These are phyloP conservation scores for Yamadazyma membranifaciens DNA, from an alignment of 1,139 yeast species.

Conservation along the genomic window DNA sequence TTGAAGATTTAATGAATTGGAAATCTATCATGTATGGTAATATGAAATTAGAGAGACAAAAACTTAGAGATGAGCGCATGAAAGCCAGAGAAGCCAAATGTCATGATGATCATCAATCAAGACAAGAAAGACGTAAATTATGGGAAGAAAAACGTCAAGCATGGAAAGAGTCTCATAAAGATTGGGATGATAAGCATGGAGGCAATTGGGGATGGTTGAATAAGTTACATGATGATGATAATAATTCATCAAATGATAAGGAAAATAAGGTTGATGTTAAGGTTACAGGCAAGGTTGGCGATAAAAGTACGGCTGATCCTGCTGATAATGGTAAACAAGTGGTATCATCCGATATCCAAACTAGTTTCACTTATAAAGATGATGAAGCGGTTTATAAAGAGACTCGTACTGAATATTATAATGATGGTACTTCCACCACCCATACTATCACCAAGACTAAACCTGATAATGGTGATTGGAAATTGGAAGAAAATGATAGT, in stretches of 20 bases:
- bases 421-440: conserved; percentile 61
- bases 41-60: conserved; percentile 26
- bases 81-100: neutral
- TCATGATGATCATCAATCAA: neutral
- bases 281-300: neutral
- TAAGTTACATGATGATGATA: neutral
- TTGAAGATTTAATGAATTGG: conserved; percentile 69
- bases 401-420: conserved; percentile 50
- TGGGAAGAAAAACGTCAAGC: neutral
- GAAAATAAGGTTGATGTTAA: neutral
- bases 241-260: neutral
- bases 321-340: conserved; percentile 27
- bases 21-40: conserved; percentile 52
- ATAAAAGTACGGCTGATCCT: neutral
- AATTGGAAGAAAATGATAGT: conserved; percentile 20
- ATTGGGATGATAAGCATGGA: neutral
- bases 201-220: neutral
- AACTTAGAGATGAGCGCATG: conserved; percentile 4
- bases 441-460: conserved; percentile 38
- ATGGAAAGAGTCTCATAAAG: neutral
- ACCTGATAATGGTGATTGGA: conserved; percentile 35
- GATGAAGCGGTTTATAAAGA: conserved; percentile 55
- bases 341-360: conserved; percentile 50
- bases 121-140: neutral
- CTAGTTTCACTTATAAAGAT: conserved; percentile 50